phyloP scores from a whole-genome alignment of 352 stramenopile species.

The Phytopythium chamaehyphon region DNA sequence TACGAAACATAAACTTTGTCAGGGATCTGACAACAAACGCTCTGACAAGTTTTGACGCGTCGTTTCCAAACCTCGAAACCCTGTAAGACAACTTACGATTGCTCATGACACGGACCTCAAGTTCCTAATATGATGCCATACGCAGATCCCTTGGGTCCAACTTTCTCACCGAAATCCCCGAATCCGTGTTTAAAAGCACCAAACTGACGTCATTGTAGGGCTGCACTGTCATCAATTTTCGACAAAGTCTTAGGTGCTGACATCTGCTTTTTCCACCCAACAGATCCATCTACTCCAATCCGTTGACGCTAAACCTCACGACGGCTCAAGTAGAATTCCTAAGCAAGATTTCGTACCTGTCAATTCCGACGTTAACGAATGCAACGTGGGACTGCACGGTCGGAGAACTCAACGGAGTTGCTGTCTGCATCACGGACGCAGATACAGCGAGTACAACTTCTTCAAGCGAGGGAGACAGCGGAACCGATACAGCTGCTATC shows the following conservation, averaged over 20 bases:
- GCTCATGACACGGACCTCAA: neutral
- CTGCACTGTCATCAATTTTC: neutral
- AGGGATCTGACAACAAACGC: slow-evolving; percentile 26
- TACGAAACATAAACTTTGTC: too few species aligned
- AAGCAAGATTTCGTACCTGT: slow-evolving; percentile 25
- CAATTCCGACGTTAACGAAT: slow-evolving; percentile 7
- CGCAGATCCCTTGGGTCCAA: slow-evolving; percentile 17
- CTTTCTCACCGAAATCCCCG: slow-evolving; percentile 22
- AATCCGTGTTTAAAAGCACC: slow-evolving; percentile 13
- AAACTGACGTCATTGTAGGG: slow-evolving; percentile 21
- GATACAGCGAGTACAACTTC: slow-evolving; percentile 9
- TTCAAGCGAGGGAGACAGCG: neutral
- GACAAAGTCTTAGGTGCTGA: neutral
- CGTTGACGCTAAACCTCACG: slow-evolving; percentile 23
- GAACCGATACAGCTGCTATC: slow-evolving; percentile 28
- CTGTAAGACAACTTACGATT: slow-evolving; percentile 26
- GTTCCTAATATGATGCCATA: too few species aligned
- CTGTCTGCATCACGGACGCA: slow-evolving; percentile 17
- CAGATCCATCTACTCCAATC: slow-evolving; percentile 6
- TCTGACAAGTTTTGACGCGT: slow-evolving; percentile 34
- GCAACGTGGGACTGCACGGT: slow-evolving; percentile 10
- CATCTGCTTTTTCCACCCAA: neutral
- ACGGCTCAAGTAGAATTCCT: slow-evolving; percentile 37
- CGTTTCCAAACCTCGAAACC: slow-evolving; percentile 36
- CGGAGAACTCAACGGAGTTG: slow-evolving; percentile 7